Base-by-base conservation (phyloP, 73 alveolate genomes). In the Paramecium biaurelia region DNA sequence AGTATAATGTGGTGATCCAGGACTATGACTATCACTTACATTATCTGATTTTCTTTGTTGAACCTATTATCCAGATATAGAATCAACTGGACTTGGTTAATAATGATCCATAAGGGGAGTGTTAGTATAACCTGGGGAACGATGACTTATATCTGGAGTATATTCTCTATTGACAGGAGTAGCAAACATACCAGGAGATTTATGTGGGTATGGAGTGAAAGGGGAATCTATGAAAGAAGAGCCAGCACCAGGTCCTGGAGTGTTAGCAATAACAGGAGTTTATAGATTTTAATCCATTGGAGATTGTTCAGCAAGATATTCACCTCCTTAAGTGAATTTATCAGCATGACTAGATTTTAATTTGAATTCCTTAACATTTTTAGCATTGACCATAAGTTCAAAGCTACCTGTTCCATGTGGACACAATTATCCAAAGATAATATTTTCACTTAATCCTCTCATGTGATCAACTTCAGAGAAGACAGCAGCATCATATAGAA, bases 401-500 rank as follows among this genome's bases (percentile, higher is more conserved):
- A 89, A 89, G 11, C 85, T 41, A 1, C 94, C 94, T 21, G 94
- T 89, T 58, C 94, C 94, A 72, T 70, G 85, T n/a, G 85, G 92
- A 43, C 94, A 89, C 23, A 70, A 70, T 89, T 89, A 70, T 58
- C 94, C 94, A 70, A 89, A 89, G 10, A 89, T 89, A 7, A 89
- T 89, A 15, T 89, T 89, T 45, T 89, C 94, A 70, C 88, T 43
- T 8, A 89, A 41, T 70, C 94, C 94, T 49, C 70, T 89, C 59
- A 98, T 93, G 18, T 92, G 93, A 93, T 98, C 99, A 34, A 84
- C 94, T 94, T 97, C 99, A 20, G 98, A 96, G 94, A 96, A 98
- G 24, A 98, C 97, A 11, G 99, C 99, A 1, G 99, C 99, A 92
- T 98, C 99, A 79, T 98, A 93, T 88, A 99, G 94, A 32, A 99